Evolutionary conservation across 768 basidiomycete species (phyloP).

Genomic region (Cyclocybe aegerita): DNA sequence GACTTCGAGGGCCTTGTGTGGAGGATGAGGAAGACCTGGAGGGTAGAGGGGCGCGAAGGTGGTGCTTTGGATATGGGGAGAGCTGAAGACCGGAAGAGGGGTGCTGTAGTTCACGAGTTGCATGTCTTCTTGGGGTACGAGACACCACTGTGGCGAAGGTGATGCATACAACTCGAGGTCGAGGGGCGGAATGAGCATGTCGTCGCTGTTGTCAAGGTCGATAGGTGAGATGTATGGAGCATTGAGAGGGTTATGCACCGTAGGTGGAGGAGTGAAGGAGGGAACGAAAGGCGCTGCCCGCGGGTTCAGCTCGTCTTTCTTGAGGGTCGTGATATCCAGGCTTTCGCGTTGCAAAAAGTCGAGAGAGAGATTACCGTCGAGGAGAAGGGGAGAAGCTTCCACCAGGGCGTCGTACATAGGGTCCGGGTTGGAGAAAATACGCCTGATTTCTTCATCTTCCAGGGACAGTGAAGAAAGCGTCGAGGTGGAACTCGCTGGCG

Average conservation of each 20-base stretch:
- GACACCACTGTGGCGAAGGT: background rate
- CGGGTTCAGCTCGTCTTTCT: constrained; percentile 15
- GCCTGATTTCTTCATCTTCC: constrained; percentile 18
- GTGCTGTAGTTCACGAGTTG: background rate
- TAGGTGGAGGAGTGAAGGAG: background rate
- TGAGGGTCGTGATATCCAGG: background rate
- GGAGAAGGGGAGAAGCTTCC: too few species aligned
- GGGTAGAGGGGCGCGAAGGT: constrained; percentile 6
- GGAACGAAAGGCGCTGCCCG: constrained; percentile 14
- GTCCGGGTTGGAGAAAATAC: constrained; percentile 10
- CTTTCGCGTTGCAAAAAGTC: background rate
- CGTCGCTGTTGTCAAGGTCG: background rate
- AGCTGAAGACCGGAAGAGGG: background rate
- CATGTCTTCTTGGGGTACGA: background rate
- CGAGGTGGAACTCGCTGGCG: constrained; percentile 13
- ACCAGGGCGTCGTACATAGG: too few species aligned
- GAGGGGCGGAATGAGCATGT: background rate
- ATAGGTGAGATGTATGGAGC: constrained; percentile 2
- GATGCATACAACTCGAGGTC: too few species aligned
- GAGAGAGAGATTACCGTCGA: too few species aligned
- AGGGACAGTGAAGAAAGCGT: constrained; percentile 11
- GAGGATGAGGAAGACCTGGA: constrained; percentile 5
- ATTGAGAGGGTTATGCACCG: constrained; percentile 1
- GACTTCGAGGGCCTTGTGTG: background rate
- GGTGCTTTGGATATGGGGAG: background rate